Percentiles rank a stretch among this genome's conserved stretches.
These are phyloP conservation scores for Blastocystis sp. DNA, from an alignment of 352 stramenopile genomes.

Conservation along the genomic window DNA sequence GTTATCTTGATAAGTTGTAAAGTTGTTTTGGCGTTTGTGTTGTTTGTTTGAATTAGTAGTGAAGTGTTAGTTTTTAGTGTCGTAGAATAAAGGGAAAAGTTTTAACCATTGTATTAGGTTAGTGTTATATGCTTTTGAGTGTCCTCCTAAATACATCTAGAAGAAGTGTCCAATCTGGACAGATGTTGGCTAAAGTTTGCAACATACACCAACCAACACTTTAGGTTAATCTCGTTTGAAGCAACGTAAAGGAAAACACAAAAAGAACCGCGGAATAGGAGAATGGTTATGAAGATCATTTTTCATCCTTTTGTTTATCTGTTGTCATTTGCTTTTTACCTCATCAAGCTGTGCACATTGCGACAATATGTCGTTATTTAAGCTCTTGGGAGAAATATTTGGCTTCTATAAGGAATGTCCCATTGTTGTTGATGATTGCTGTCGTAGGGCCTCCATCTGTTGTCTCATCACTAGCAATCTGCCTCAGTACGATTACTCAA, in stretches of 20 bases:
- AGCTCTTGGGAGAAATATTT: conserved; percentile 33
- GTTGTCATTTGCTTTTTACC: neutral
- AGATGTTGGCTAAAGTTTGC: neutral
- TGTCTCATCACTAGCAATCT: neutral
- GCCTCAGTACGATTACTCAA: neutral
- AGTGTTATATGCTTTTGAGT: neutral
- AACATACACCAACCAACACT: neutral
- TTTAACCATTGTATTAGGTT: neutral
- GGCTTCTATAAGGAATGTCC: conserved; percentile 29
- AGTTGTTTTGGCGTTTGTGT: too few relatives aligned
- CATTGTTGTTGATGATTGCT: neutral
- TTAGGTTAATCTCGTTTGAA: neutral
- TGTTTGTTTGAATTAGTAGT: too few relatives aligned
- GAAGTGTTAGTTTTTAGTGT: too few relatives aligned
- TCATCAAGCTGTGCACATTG: neutral
- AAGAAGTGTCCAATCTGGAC: neutral
- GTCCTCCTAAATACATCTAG: neutral
- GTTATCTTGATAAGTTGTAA: too few relatives aligned
- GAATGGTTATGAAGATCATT: neutral
- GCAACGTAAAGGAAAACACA: neutral
- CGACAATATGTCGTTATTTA: neutral
- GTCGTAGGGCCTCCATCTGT: neutral
- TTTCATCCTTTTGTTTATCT: neutral
- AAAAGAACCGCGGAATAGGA: neutral
- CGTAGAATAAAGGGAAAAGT: neutral